Evolutionary conservation across 495 filamentous ascomycete species (phyloP).

Genomic region (Penicillium coffeae): DNA sequence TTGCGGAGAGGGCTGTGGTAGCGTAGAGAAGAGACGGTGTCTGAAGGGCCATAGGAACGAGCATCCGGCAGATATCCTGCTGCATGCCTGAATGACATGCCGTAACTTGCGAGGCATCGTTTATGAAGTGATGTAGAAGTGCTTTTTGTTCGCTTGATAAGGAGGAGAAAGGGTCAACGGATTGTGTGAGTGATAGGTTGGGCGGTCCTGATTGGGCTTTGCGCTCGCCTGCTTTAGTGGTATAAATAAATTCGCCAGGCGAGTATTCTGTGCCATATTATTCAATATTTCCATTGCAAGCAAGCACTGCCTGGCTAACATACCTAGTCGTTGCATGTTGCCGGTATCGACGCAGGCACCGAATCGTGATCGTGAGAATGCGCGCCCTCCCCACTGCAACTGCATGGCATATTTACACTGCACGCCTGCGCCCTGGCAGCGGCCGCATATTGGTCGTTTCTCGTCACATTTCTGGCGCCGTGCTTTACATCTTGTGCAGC

Average conservation of each 20-base stretch:
- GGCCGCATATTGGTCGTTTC: conserved; percentile 35
- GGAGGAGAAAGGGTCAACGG: conserved; percentile 42
- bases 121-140: conserved; percentile 44
- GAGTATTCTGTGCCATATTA: conserved; percentile 35
- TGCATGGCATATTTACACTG: conserved; percentile 38
- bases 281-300: background rate
- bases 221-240: conserved; percentile 25
- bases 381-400: conserved; percentile 38
- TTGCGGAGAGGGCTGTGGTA: conserved; percentile 45
- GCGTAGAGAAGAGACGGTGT: conserved; percentile 45
- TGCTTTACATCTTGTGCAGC: conserved; percentile 45
- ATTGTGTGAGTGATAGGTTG: conserved; percentile 27
- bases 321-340: conserved; percentile 45
- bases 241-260: conserved; percentile 46
- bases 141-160: conserved; percentile 37
- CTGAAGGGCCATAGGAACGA: conserved; percentile 46
- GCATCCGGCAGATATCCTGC: conserved; percentile 44
- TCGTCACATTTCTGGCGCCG: conserved; percentile 47
- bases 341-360: conserved; percentile 41
- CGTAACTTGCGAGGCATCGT: conserved; percentile 45
- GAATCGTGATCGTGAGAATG: conserved; percentile 46
- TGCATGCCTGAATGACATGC: conserved; percentile 46
- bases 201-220: conserved; percentile 9
- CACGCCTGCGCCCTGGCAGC: conserved; percentile 33
- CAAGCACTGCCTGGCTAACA: too few species aligned